These are phyloP conservation scores for Populus simonii DNA, from an alignment of 345 rosid species.

Conservation along the genomic window DNA sequence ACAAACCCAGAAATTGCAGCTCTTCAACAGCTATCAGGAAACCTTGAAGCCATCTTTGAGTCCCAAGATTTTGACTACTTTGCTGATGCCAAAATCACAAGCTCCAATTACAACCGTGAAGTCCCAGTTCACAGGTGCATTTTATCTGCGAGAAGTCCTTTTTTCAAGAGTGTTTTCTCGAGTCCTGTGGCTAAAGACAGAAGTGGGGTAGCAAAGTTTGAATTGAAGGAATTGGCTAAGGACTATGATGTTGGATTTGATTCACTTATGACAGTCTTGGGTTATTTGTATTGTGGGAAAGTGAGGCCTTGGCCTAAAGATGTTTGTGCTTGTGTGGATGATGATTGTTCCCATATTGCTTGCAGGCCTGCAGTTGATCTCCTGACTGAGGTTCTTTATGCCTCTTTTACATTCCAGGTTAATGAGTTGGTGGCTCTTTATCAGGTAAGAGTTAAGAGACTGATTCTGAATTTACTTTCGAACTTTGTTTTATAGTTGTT, in stretches of 20 bases:
- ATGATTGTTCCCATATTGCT: slow-evolving; percentile 60
- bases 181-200: slow-evolving; percentile 28
- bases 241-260: slow-evolving; percentile 56
- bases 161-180: slow-evolving; percentile 50
- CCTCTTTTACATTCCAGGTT: slow-evolving; percentile 62
- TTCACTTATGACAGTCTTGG: slow-evolving; percentile 53
- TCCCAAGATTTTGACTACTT: slow-evolving; percentile 49
- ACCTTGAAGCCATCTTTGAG: slow-evolving; percentile 51
- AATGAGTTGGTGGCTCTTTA: slow-evolving; percentile 57
- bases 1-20: slow-evolving; percentile 37
- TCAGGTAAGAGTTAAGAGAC: slow-evolving; percentile 41
- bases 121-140: slow-evolving; percentile 77
- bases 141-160: slow-evolving; percentile 55
- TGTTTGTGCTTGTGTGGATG: slow-evolving; percentile 62
- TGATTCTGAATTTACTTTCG: neutral
- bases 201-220: slow-evolving; percentile 32
- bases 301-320: slow-evolving; percentile 46
- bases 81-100: slow-evolving; percentile 62
- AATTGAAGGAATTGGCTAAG: slow-evolving; percentile 55
- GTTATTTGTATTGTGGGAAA: slow-evolving; percentile 66
- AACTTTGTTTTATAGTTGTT: neutral
- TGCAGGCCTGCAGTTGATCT: slow-evolving; percentile 69
- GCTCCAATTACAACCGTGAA: slow-evolving; percentile 42
- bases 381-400: slow-evolving; percentile 65
- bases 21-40: slow-evolving; percentile 51